Conservation (phyloP, 768 basidiomycete species). For the Psilocybe cyanescens region DNA sequence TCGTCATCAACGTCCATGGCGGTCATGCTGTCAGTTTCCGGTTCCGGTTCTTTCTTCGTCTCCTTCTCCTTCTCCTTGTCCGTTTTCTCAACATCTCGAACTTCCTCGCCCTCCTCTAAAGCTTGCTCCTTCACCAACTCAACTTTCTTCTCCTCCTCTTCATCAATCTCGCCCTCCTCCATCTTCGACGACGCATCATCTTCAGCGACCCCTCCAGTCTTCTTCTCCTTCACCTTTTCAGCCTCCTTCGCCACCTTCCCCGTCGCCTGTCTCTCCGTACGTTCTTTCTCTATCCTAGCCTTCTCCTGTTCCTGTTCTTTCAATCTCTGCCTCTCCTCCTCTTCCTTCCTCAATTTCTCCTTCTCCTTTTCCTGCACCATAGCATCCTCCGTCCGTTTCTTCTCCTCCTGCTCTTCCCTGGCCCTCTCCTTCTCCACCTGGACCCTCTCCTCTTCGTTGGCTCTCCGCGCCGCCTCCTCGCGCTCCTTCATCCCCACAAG, state of each 20-base stretch:
- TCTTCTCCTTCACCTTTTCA: constrained; percentile 15
- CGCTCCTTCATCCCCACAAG: constrained; percentile 24
- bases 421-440: constrained; percentile 19
- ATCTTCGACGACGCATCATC: constrained; percentile 16
- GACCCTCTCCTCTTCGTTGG: constrained; percentile 2
- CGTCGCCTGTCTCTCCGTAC: not conserved
- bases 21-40: not conserved
- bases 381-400: constrained; percentile 20
- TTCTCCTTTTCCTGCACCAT: constrained; percentile 14
- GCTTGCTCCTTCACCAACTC: constrained; percentile 12
- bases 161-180: constrained; percentile 20
- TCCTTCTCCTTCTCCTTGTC: constrained; percentile 15
- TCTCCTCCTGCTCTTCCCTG: constrained; percentile 22
- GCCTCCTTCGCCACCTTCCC: constrained; percentile 1
- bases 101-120: constrained; percentile 16
- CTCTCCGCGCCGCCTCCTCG: constrained; percentile 20
- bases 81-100: constrained; percentile 11
- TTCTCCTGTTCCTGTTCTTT: constrained; percentile 15
- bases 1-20: constrained; percentile 1
- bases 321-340: constrained; percentile 18
- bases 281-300: constrained; percentile 15
- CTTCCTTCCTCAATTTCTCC: constrained; percentile 18
- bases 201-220: constrained; percentile 17
- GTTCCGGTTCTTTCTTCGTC: constrained; percentile 11
- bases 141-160: constrained; percentile 19